phyloP scores from a whole-genome alignment of 257 asterid species.

The Echium plantagineum region DNA sequence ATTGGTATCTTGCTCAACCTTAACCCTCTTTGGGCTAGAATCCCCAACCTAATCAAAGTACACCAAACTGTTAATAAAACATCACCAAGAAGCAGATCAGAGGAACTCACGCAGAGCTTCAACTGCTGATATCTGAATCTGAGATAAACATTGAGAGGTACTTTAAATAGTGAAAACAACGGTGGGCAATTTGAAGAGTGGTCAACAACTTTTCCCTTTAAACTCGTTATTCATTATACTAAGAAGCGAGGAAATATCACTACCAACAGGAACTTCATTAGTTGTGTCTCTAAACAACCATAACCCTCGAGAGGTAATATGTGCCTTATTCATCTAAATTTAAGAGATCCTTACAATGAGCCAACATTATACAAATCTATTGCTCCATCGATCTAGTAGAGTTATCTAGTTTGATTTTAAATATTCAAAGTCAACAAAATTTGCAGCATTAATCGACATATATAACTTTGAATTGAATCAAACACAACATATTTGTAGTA shows the following conservation, averaged over 20 bases:
- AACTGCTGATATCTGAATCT: background rate
- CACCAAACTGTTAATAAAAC: constrained; percentile 8
- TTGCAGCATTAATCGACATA: no score
- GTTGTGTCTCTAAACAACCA: no score
- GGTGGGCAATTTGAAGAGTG: background rate
- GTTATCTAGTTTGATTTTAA: no score
- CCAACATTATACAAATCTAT: background rate
- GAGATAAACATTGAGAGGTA: background rate
- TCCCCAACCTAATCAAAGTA: constrained; percentile 44
- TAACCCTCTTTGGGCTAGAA: constrained; percentile 41
- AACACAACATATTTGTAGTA: no score
- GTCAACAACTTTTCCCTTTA: background rate
- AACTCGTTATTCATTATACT: background rate
- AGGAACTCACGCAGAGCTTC: background rate
- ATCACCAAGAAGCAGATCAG: background rate
- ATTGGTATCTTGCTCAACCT: constrained; percentile 46
- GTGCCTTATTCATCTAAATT: no score
- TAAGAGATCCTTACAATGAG: no score
- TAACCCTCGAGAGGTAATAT: no score
- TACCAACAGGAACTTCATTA: no score
- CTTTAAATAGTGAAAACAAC: background rate
- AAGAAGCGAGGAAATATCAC: no score
- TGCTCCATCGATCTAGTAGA: no score
- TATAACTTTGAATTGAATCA: no score
- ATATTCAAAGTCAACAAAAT: no score